Evolutionary conservation across 352 stramenopile species (phyloP).

Genomic region (Pythium oligandrum): DNA sequence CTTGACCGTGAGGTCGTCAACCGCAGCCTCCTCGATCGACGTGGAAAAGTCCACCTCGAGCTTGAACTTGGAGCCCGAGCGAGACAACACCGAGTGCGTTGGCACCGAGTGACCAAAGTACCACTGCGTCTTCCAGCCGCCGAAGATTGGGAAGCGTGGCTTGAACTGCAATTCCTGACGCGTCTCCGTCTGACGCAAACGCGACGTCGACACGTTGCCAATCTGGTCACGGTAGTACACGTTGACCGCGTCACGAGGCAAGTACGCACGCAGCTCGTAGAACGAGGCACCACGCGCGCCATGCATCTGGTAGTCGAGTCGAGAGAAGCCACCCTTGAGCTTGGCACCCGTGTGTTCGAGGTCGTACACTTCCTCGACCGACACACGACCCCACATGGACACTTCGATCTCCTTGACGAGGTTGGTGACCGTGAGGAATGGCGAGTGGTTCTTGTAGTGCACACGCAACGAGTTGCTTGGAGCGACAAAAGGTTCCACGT

Average conservation of each 20-base stretch:
- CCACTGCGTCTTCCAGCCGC: slow-evolving; percentile 87
- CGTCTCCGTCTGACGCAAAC: slow-evolving; percentile 40
- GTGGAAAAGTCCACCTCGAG: slow-evolving; percentile 86
- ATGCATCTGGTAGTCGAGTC: slow-evolving; percentile 76
- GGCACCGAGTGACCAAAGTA: slow-evolving; percentile 87
- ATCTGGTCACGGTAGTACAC: slow-evolving; percentile 92
- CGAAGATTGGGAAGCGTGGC: slow-evolving; percentile 84
- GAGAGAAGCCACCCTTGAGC: slow-evolving; percentile 84
- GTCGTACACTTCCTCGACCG: slow-evolving; percentile 86
- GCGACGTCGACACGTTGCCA: slow-evolving; percentile 86
- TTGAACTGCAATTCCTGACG: slow-evolving; percentile 76
- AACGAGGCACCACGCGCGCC: slow-evolving; percentile 71
- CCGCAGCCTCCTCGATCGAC: slow-evolving; percentile 62
- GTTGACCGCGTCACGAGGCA: slow-evolving; percentile 78
- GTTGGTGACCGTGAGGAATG: slow-evolving; percentile 82
- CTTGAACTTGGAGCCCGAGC: slow-evolving; percentile 66
- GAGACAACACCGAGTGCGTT: slow-evolving; percentile 71
- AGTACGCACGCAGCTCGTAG: slow-evolving; percentile 54
- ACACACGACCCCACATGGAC: slow-evolving; percentile 87
- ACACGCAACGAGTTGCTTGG: slow-evolving; percentile 37
- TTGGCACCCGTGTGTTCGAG: slow-evolving; percentile 79
- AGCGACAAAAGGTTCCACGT: slow-evolving; percentile 42
- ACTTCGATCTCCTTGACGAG: slow-evolving; percentile 87
- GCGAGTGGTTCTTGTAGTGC: slow-evolving; percentile 86
- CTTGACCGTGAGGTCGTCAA: slow-evolving; percentile 86